phyloP scores from a whole-genome alignment of 495 filamentous ascomycete species.

The Physcia stellaris region DNA sequence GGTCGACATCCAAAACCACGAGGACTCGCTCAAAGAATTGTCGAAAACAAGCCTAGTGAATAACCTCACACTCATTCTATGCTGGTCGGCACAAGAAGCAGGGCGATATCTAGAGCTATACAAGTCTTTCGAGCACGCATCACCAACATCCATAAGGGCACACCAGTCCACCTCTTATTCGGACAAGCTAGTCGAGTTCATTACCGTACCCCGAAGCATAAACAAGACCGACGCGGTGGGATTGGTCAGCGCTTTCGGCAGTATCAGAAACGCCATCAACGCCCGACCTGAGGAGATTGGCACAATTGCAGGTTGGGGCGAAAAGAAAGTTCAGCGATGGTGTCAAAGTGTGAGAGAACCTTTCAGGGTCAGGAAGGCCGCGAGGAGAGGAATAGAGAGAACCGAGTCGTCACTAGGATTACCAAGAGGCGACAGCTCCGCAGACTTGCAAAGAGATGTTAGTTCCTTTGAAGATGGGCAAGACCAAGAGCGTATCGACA shows the following conservation, averaged over 20 bases:
- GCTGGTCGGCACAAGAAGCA: conserved; percentile 87
- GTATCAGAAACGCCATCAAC: conserved; percentile 72
- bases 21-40: conserved; percentile 66
- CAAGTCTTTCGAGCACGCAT: conserved; percentile 82
- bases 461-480: neutral
- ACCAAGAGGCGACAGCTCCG: conserved; percentile 12
- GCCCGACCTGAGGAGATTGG: conserved; percentile 72
- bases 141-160: conserved; percentile 65
- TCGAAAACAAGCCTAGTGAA: conserved; percentile 85
- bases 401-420: conserved; percentile 16
- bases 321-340: conserved; percentile 86
- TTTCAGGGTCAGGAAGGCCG: conserved; percentile 60
- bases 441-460: conserved; percentile 13
- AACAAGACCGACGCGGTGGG: conserved; percentile 90
- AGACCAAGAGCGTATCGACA: neutral
- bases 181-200: conserved; percentile 86
- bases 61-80: conserved; percentile 79
- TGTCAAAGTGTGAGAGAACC: conserved; percentile 66
- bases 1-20: conserved; percentile 84
- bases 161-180: conserved; percentile 70
- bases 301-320: conserved; percentile 79
- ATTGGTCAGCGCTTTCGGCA: conserved; percentile 79
- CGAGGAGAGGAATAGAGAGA: conserved; percentile 30
- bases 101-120: conserved; percentile 86
- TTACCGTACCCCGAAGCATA: conserved; percentile 75